A percentile compares a stretch with the other conserved stretches of the same genome.
Conservation (phyloP, 139 green algal species). For the Nannochloris sp. region DNA sequence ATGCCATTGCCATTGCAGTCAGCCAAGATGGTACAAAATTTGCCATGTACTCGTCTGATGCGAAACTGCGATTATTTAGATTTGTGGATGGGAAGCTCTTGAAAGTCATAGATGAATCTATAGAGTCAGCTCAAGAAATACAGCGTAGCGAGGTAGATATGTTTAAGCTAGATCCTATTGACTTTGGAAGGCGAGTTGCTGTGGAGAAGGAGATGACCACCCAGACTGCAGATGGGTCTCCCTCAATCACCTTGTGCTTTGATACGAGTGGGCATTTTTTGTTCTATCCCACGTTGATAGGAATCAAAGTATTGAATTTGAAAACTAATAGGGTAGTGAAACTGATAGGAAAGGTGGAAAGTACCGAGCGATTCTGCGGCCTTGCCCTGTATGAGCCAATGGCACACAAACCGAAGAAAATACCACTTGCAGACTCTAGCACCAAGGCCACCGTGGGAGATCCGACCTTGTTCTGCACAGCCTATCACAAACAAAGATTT, state of each 20-base stretch:
- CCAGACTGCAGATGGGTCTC: conserved; percentile 29
- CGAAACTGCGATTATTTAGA: conserved; percentile 76
- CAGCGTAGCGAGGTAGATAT: conserved; percentile 20
- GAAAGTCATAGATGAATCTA: conserved; percentile 76
- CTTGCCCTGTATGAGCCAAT: conserved; percentile 77
- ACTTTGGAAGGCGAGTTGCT: conserved; percentile 75
- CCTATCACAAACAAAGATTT: conserved; percentile 78
- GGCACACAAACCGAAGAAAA: conserved; percentile 4
- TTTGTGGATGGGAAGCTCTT: conserved; percentile 79
- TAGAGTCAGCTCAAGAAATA: conserved; percentile 64
- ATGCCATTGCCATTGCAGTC: conserved; percentile 44
- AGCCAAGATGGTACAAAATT: conserved; percentile 75
- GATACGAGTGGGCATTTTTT: conserved; percentile 90
- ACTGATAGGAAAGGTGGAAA: conserved; percentile 91
- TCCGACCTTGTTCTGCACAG: conserved; percentile 72
- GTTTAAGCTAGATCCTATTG: conserved; percentile 76
- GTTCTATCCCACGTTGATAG: conserved; percentile 80
- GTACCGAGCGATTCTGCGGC: conserved; percentile 84
- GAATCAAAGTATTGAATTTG: conserved; percentile 94
- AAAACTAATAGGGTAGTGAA: conserved; percentile 59
- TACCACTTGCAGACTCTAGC: conserved; percentile 18
- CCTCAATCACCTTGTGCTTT: conserved; percentile 75
- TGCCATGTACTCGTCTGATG: conserved; percentile 60
- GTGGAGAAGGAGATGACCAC: conserved; percentile 40
- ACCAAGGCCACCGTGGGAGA: conserved; percentile 34